Evolutionary conservation across 1,284 basidiomycete species (phyloP), one percentile per base, ranked within the genome.

Genomic region (Peniophora sp.): DNA sequence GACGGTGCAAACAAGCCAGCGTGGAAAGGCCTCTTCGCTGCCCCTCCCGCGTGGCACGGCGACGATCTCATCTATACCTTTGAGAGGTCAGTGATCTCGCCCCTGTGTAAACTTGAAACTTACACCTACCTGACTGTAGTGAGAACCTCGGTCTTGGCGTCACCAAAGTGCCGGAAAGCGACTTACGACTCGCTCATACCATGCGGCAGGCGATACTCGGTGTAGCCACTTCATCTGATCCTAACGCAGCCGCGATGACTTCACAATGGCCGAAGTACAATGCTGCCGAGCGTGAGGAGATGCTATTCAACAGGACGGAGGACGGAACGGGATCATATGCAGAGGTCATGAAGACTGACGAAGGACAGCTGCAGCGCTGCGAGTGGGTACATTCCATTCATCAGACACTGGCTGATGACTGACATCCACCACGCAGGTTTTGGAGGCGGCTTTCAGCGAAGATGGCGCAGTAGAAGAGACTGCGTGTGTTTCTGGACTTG

Each of bases 151-250:
- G n/a, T n/a, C 67, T 67, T 52, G 3, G 41, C 55, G 18, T 67
- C 18, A 17, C 17, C 56, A 51, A 27, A 48, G 12, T 67, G 1
- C 47, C 60, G 0, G 70, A 65, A 58, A 55, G 65, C 23, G 71
- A 73, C 57, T 46, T 64, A 9, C 58, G 57, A 6, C 73, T 75
- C 55, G 54, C 60, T 48, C 64, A 64, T 24, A 65, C 72, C 3
- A 74, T 75, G 48, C 57, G 67, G 3, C 62, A 68, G 49, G 64
- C 66, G 0, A 75, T 74, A 62, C 50, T 70, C 15, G 60, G 66
- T 46, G 67, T 73, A 43, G 68, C 57, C 0, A 55, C 65, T 41
- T 60, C 62, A 0, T 55, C 62, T 20, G 58, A 73, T 53, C 69
- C 72, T 1, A 73, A 73, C 48, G 47, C n/a, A 51, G 47, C 57